Conservation (phyloP, 2,329 filamentous ascomycete species). For the Mycocentrospora acerina region DNA sequence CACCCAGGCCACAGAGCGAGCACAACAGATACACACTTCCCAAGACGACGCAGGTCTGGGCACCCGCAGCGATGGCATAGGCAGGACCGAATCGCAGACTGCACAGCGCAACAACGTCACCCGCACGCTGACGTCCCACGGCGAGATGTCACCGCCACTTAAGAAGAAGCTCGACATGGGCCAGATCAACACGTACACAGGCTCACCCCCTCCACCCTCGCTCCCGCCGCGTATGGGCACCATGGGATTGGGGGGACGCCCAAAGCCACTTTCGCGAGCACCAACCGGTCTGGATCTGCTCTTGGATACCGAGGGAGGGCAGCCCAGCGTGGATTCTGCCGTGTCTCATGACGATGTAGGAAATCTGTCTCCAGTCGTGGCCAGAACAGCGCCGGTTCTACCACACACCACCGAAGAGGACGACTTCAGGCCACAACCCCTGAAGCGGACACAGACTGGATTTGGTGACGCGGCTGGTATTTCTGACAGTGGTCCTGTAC, state of each 20-base stretch:
- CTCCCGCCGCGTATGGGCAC: conserved; percentile 30
- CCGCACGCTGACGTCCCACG: conserved; percentile 35
- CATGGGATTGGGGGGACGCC: conserved; percentile 40
- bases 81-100: conserved; percentile 27
- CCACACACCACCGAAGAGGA: conserved; percentile 41
- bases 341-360: conserved; percentile 28
- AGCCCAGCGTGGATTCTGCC: conserved; percentile 35
- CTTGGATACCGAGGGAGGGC: conserved; percentile 12
- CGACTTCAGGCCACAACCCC: conserved; percentile 56
- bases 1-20: conserved; percentile 17
- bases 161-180: conserved; percentile 40
- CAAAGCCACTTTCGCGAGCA: conserved; percentile 30
- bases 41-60: conserved; percentile 36
- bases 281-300: conserved; percentile 37
- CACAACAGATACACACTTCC: conserved; percentile 17
- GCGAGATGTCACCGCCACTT: conserved; percentile 40
- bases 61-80: conserved; percentile 28
- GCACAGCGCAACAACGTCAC: conserved; percentile 35
- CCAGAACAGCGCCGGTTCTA: conserved; percentile 26
- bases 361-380: conserved; percentile 21
- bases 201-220: conserved; percentile 21
- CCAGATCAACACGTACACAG: conserved; percentile 35
- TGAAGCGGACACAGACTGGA: conserved; percentile 62
- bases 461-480: conserved; percentile 24
- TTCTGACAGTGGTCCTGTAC: conserved; percentile 45